Conservation (phyloP, 2,329 filamentous ascomycete species). For the Aureobasidium sp. region DNA sequence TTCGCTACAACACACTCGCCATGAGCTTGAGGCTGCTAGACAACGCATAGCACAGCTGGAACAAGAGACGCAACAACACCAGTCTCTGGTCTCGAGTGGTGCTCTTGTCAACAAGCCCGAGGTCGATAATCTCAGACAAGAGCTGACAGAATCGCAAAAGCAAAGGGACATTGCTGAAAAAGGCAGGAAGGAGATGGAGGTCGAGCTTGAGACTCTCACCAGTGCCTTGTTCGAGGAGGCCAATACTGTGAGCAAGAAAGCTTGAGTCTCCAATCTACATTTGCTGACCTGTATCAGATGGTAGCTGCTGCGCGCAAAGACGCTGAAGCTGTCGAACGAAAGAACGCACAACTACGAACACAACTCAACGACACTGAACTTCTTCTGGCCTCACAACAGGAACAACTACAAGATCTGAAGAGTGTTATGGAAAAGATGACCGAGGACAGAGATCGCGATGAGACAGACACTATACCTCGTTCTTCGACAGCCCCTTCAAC, state of each 20-base stretch:
- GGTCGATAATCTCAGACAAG: conserved; percentile 31
- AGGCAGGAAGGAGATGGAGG: conserved; percentile 83
- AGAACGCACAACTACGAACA: conserved; percentile 77
- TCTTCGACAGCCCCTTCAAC: conserved; percentile 66
- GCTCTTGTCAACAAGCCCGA: conserved; percentile 67
- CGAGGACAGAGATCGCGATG: conserved; percentile 63
- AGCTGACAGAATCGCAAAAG: conserved; percentile 34
- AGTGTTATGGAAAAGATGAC: conserved; percentile 83
- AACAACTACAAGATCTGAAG: conserved; percentile 88
- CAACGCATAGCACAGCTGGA: conserved; percentile 63
- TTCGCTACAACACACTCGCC: conserved; percentile 68
- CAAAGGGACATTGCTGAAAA: conserved; percentile 36
- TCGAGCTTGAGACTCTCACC: conserved; percentile 83
- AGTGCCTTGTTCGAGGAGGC: conserved; percentile 95
- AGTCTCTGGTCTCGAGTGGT: conserved; percentile 61
- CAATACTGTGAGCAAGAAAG: conserved; percentile 55
- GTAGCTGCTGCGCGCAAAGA: conserved; percentile 82
- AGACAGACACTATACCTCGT: conserved; percentile 51
- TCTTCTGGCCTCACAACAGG: conserved; percentile 80
- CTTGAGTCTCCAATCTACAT: conserved; percentile 19
- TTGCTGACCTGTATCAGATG: conserved; percentile 50
- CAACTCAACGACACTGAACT: conserved; percentile 82
- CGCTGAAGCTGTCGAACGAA: conserved; percentile 65
- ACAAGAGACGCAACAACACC: conserved; percentile 58
- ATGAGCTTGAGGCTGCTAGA: conserved; percentile 69